A percentile compares a stretch with the other conserved stretches of the same genome.
Conservation (phyloP, 2,329 filamentous ascomycete genomes). For the Diplodia corticola region DNA sequence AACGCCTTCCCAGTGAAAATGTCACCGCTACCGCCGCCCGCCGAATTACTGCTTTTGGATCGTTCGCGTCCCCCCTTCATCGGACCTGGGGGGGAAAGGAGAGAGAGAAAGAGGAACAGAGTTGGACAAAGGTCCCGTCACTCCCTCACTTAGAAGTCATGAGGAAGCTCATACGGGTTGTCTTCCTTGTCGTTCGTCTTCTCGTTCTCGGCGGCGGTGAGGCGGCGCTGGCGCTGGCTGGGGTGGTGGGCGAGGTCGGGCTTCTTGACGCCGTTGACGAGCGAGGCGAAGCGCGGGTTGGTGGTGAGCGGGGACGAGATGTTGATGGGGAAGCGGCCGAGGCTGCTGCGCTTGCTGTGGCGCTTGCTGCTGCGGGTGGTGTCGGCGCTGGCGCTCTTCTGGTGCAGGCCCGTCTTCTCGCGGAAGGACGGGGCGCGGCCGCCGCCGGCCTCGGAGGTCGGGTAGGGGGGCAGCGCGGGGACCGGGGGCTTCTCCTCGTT, state of each 20-base stretch:
- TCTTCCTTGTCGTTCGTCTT: neutral
- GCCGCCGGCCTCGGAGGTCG: conserved; percentile 23
- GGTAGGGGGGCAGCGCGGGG: conserved; percentile 1
- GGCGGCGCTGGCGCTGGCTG: conserved; percentile 25
- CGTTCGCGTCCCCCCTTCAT: neutral
- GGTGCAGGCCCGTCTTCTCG: conserved; percentile 32
- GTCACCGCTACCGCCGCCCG: neutral
- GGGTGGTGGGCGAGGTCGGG: conserved; percentile 61
- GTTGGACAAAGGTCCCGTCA: neutral
- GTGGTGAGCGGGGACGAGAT: conserved; percentile 53
- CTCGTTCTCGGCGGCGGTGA: neutral
- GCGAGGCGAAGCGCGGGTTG: conserved; percentile 55
- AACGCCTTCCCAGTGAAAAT: too few relatives aligned
- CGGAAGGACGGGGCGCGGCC: conserved; percentile 33
- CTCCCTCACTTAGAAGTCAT: conserved; percentile 6
- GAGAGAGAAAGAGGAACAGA: too few relatives aligned
- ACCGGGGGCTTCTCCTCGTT: conserved; percentile 9
- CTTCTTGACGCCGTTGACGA: conserved; percentile 41
- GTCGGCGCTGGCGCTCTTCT: conserved; percentile 36
- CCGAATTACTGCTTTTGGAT: neutral
- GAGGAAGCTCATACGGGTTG: conserved; percentile 22
- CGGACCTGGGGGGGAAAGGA: neutral
- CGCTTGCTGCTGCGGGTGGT: conserved; percentile 35
- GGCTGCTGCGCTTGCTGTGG: conserved; percentile 39
- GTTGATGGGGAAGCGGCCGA: conserved; percentile 50